These are phyloP conservation scores for Podospora appendiculata DNA, from an alignment of 495 filamentous ascomycete species.

Conservation along the genomic window DNA sequence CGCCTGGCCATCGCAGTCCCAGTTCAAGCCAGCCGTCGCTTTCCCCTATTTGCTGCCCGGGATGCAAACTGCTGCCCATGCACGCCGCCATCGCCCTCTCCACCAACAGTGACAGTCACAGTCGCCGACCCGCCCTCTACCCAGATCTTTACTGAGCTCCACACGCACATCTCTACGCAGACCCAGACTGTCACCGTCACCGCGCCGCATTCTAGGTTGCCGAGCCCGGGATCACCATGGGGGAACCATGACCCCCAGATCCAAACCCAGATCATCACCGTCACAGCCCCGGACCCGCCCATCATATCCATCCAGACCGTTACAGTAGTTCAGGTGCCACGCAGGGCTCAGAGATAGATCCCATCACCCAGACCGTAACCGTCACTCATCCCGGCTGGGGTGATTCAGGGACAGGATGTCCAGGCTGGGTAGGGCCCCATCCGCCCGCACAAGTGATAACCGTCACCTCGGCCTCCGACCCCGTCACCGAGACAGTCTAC, in stretches of 20 bases:
- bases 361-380: background rate
- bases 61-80: constrained; percentile 4
- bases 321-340: no score
- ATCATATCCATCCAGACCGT: no score
- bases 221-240: no score
- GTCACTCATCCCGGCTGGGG: background rate
- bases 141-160: no score
- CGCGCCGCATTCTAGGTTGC: no score
- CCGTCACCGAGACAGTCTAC: constrained; percentile 2
- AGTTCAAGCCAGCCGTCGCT: background rate
- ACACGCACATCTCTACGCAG: background rate
- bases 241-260: no score
- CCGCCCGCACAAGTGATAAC: background rate
- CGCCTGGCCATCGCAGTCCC: background rate
- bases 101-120: constrained; percentile 7
- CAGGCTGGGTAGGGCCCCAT: background rate
- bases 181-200: background rate
- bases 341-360: constrained; percentile 1
- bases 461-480: background rate
- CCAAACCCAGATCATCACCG: no score
- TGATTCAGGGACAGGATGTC: background rate
- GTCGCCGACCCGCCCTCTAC: background rate
- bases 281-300: no score
- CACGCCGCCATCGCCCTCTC: background rate
- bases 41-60: background rate